A percentile compares a stretch with the other conserved stretches of the same genome.
Conservation (phyloP, 192 early-diverging fungal genomes). For the Phycomyces nitens region DNA sequence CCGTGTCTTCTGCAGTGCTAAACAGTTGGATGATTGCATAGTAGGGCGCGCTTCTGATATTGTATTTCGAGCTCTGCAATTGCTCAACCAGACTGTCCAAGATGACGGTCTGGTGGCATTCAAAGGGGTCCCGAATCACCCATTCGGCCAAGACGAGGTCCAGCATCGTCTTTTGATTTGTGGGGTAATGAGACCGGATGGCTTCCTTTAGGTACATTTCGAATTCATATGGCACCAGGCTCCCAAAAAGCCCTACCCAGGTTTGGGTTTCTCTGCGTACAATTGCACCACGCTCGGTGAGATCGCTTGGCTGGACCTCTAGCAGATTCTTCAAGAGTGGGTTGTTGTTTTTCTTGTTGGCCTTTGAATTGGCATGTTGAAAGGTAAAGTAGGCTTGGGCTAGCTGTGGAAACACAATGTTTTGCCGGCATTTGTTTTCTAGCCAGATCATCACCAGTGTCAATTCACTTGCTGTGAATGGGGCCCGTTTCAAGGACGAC, state of each 20-base stretch:
- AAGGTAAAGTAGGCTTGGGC: not conserved
- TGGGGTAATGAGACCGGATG: conserved; percentile 21
- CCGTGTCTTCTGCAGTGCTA: conserved; percentile 2
- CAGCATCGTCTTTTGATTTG: conserved; percentile 16
- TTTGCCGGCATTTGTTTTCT: not conserved
- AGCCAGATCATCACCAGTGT: conserved; percentile 11
- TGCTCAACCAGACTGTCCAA: not conserved
- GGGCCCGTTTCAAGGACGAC: not conserved
- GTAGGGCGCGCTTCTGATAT: conserved; percentile 16
- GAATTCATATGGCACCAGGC: conserved; percentile 9
- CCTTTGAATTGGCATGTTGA: not conserved
- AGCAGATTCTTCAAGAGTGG: conserved; percentile 1
- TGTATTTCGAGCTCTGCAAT: conserved; percentile 8
- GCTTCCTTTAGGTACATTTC: conserved; percentile 13
- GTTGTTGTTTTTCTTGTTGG: not conserved
- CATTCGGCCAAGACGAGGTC: conserved; percentile 25
- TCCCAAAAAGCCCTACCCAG: conserved; percentile 14
- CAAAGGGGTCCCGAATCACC: conserved; percentile 9
- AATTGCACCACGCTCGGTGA: not conserved
- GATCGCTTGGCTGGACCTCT: not conserved
- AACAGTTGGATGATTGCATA: conserved; percentile 25
- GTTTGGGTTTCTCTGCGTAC: conserved; percentile 9
- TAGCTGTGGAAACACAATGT: not conserved
- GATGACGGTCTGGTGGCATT: conserved; percentile 5
- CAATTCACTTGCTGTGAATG: conserved; percentile 5